Conservation (phyloP, 345 rosid genomes). For the Melastoma malabathricum region DNA sequence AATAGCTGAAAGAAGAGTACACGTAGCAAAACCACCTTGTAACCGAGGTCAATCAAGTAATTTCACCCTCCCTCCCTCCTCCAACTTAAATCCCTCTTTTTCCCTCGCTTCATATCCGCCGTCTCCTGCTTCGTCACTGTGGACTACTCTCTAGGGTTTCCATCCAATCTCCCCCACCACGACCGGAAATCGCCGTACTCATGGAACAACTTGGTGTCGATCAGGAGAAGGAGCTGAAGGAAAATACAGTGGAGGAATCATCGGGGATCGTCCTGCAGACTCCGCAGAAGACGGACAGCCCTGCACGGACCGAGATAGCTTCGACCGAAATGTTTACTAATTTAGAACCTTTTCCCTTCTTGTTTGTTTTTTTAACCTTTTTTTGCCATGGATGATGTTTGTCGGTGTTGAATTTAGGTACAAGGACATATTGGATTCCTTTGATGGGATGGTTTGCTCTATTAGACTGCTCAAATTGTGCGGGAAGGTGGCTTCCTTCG, state of each 20-base stretch:
- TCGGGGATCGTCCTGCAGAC: constrained; percentile 2
- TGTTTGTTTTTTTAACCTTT: background rate
- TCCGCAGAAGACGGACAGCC: constrained; percentile 9
- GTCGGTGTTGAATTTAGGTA: constrained; percentile 12
- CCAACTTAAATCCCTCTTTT: too few species aligned
- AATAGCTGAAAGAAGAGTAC: too few species aligned
- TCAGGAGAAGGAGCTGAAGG: background rate
- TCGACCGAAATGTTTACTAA: constrained; percentile 2
- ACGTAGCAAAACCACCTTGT: too few species aligned
- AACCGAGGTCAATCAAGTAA: too few species aligned
- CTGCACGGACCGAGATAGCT: background rate
- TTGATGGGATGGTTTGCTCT: constrained; percentile 27
- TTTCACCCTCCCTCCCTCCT: too few species aligned
- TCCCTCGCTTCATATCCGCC: too few species aligned
- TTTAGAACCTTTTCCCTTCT: background rate
- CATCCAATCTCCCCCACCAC: too few species aligned
- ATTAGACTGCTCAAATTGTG: constrained; percentile 29
- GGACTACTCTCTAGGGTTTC: too few species aligned
- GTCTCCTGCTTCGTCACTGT: too few species aligned
- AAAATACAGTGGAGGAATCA: background rate
- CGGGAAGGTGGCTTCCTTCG: constrained; percentile 25
- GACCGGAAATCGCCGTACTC: too few species aligned
- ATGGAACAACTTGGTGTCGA: too few species aligned
- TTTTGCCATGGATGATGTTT: background rate
- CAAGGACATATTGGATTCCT: constrained; percentile 19